A percentile compares a stretch with the other conserved stretches of the same genome.
Evolutionary conservation across 2,329 filamentous ascomycete species (phyloP).

Genomic region (Pseudocercospora fijiensis): DNA sequence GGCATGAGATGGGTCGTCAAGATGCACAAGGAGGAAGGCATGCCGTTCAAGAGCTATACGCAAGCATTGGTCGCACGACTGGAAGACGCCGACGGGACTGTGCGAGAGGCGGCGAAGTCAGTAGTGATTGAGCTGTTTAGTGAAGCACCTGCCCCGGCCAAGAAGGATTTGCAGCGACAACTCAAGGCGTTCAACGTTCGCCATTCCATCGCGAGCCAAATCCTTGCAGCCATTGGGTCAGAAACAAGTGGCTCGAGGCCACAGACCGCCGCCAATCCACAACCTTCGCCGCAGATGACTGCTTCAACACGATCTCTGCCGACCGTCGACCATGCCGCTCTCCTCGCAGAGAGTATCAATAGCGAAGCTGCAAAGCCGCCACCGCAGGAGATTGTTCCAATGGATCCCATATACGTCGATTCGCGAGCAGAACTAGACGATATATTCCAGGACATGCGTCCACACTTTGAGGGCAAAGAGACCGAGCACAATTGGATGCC

Average conservation of each 20-base stretch:
- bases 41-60: slow-evolving; percentile 82
- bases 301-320: slow-evolving; percentile 46
- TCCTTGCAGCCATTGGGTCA: slow-evolving; percentile 70
- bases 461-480: slow-evolving; percentile 82
- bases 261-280: slow-evolving; percentile 29
- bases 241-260: slow-evolving; percentile 33
- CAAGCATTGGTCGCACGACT: slow-evolving; percentile 79
- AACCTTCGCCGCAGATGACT: slow-evolving; percentile 35
- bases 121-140: slow-evolving; percentile 86
- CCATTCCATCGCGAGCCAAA: slow-evolving; percentile 78
- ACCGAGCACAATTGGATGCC: slow-evolving; percentile 88
- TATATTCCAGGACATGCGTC: slow-evolving; percentile 75
- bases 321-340: slow-evolving; percentile 45
- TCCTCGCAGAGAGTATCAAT: slow-evolving; percentile 46
- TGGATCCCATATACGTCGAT: slow-evolving; percentile 81
- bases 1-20: slow-evolving; percentile 82
- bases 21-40: slow-evolving; percentile 77
- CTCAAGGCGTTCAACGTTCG: slow-evolving; percentile 80
- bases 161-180: slow-evolving; percentile 84
- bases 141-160: slow-evolving; percentile 75
- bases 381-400: slow-evolving; percentile 64
- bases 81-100: slow-evolving; percentile 84
- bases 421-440: slow-evolving; percentile 87
- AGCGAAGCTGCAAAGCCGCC: slow-evolving; percentile 55
- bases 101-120: slow-evolving; percentile 78